Percentiles rank a stretch among this genome's conserved stretches.
These are phyloP conservation scores for Amanita brunnescens DNA, from an alignment of 768 basidiomycete species.

Conservation along the genomic window DNA sequence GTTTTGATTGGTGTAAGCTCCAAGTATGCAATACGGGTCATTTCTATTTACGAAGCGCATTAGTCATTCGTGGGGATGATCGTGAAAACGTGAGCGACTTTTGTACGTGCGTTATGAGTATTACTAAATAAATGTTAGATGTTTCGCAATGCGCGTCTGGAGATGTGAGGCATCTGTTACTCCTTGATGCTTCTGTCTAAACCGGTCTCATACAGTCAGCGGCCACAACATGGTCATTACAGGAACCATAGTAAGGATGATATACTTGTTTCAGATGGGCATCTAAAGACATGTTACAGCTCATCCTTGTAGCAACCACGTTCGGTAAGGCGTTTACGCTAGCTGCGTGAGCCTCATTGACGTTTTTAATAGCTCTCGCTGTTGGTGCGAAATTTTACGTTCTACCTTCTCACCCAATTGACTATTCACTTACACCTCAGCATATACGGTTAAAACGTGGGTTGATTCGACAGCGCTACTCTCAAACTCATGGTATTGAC, in stretches of 20 bases:
- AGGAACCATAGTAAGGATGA: constrained; percentile 31
- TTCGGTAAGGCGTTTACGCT: constrained; percentile 26
- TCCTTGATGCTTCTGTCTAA: not conserved
- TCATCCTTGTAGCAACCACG: constrained; percentile 31
- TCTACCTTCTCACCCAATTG: not conserved
- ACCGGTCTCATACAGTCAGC: constrained; percentile 34
- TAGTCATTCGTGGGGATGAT: constrained; percentile 40
- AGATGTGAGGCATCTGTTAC: constrained; percentile 32
- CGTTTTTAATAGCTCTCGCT: constrained; percentile 21
- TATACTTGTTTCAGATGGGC: not conserved
- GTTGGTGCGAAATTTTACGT: constrained; percentile 20
- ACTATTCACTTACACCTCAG: constrained; percentile 17
- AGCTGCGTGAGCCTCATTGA: not conserved
- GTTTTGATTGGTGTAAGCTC: constrained; percentile 26
- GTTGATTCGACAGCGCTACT: constrained; percentile 3
- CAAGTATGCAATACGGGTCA: not conserved
- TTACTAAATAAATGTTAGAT: constrained; percentile 21
- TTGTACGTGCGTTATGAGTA: not conserved
- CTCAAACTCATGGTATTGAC: constrained; percentile 12
- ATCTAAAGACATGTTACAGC: constrained; percentile 18
- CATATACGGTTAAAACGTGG: constrained; percentile 37
- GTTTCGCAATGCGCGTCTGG: constrained; percentile 55
- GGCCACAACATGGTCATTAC: constrained; percentile 40
- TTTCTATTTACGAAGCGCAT: constrained; percentile 1
- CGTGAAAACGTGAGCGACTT: constrained; percentile 42